Evolutionary conservation across 306 rosid species (phyloP).

Genomic region (Dalbergia cultrata): DNA sequence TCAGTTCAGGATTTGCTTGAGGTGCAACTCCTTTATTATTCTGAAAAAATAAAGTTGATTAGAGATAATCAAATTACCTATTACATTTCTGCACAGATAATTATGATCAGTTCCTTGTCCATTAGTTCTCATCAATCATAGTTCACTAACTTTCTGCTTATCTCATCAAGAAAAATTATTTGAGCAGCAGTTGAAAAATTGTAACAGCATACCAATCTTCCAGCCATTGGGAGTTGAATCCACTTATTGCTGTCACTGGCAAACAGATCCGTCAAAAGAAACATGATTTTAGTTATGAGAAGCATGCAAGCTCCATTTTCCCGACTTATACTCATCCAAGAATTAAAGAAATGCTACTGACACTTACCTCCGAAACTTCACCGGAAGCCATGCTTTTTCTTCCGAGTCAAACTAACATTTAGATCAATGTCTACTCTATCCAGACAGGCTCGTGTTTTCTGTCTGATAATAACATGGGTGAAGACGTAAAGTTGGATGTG

Average conservation of each 20-base stretch:
- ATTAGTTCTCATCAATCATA: background rate
- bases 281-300: slow-evolving; percentile 23
- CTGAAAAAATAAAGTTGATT: too few relatives aligned
- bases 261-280: slow-evolving; percentile 38
- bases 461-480: slow-evolving; percentile 8
- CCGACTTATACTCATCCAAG: slow-evolving; percentile 29
- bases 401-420: slow-evolving; percentile 25
- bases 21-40: background rate
- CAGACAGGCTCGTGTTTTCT: slow-evolving; percentile 27
- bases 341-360: slow-evolving; percentile 25
- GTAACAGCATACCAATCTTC: slow-evolving; percentile 33
- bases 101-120: background rate
- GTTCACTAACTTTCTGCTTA: background rate
- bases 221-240: slow-evolving; percentile 38
- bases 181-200: slow-evolving; percentile 4
- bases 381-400: slow-evolving; percentile 33
- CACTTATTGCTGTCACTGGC: slow-evolving; percentile 26
- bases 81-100: background rate
- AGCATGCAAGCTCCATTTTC: slow-evolving; percentile 23
- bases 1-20: slow-evolving; percentile 4
- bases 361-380: slow-evolving; percentile 43
- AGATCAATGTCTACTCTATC: background rate
- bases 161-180: background rate
- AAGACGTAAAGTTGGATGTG: slow-evolving; percentile 4
- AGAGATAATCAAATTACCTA: too few relatives aligned